Conservation (phyloP, 208 protist species). For the Leishmania guyanensis region DNA sequence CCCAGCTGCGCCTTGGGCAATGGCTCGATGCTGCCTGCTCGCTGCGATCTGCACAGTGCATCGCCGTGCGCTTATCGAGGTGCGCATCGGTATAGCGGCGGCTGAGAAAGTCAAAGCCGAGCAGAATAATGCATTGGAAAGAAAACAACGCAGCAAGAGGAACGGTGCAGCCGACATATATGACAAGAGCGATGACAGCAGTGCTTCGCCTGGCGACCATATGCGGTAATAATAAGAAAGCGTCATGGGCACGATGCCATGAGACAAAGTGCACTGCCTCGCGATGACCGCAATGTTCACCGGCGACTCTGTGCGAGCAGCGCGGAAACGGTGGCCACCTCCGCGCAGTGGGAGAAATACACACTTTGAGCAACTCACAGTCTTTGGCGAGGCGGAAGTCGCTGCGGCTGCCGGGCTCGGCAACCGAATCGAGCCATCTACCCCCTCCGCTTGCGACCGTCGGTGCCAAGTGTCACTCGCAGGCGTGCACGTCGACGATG, state of each 20-base stretch:
- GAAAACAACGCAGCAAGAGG: not conserved
- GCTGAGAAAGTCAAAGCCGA: not conserved
- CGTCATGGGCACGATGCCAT: not conserved
- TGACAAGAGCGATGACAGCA: not conserved
- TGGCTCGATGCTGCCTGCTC: not conserved
- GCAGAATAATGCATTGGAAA: not conserved
- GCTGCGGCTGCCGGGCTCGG: not conserved
- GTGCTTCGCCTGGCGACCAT: too few species aligned
- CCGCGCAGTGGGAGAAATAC: not conserved
- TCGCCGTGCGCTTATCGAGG: slow-evolving; percentile 3
- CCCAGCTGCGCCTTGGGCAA: not conserved
- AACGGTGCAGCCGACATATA: not conserved
- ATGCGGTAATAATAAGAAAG: not conserved
- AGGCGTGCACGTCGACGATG: not conserved
- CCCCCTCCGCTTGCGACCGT: not conserved
- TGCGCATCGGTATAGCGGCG: not conserved
- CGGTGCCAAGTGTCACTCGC: not conserved
- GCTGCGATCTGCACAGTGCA: not conserved
- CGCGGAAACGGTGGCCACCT: not conserved
- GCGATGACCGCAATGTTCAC: not conserved
- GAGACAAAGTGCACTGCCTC: not conserved
- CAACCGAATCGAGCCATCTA: not conserved
- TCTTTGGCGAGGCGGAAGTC: not conserved
- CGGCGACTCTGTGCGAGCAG: not conserved
- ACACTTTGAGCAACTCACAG: not conserved